Percentiles rank a stretch among this genome's conserved stretches.
These are phyloP conservation scores for Paulownia fortunei DNA, from an alignment of 257 asterid species.

Conservation along the genomic window DNA sequence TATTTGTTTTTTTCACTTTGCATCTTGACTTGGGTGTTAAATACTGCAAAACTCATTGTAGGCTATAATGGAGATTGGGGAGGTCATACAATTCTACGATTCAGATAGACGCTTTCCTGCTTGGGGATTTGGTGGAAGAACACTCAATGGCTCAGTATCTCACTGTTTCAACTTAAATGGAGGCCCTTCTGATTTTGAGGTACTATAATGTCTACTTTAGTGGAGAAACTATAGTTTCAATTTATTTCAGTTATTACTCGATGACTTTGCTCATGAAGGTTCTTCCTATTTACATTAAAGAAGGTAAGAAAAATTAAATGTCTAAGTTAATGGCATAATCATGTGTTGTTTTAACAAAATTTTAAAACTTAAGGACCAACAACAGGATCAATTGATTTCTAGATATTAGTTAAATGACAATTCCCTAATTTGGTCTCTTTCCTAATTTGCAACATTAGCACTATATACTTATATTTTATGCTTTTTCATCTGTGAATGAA, in stretches of 20 bases:
- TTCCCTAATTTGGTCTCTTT: too few relatives aligned
- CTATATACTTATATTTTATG: too few relatives aligned
- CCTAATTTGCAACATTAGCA: too few relatives aligned
- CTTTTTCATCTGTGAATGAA: too few relatives aligned
- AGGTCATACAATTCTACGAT: conserved; percentile 85
- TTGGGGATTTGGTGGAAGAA: conserved; percentile 85
- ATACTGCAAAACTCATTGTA: conserved; percentile 33
- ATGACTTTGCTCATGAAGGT: too few relatives aligned
- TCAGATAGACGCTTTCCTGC: conserved; percentile 83
- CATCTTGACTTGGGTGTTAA: background rate
- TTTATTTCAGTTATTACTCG: background rate
- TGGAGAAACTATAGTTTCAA: background rate
- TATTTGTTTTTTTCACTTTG: background rate
- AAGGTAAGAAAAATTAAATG: too few relatives aligned
- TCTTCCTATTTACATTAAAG: too few relatives aligned
- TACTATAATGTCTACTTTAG: conserved; percentile 13
- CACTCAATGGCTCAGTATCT: conserved; percentile 52
- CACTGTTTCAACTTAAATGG: conserved; percentile 85
- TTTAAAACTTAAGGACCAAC: too few relatives aligned
- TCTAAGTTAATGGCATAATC: too few relatives aligned
- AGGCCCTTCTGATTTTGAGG: conserved; percentile 60
- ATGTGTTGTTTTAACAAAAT: background rate
- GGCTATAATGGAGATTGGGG: conserved; percentile 88
- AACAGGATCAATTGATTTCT: too few relatives aligned
- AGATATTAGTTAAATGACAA: too few relatives aligned